Percentiles rank a stretch among this genome's conserved stretches.
Evolutionary conservation across 1,284 basidiomycete species (phyloP).

Genomic region (Phylloporus sp.): DNA sequence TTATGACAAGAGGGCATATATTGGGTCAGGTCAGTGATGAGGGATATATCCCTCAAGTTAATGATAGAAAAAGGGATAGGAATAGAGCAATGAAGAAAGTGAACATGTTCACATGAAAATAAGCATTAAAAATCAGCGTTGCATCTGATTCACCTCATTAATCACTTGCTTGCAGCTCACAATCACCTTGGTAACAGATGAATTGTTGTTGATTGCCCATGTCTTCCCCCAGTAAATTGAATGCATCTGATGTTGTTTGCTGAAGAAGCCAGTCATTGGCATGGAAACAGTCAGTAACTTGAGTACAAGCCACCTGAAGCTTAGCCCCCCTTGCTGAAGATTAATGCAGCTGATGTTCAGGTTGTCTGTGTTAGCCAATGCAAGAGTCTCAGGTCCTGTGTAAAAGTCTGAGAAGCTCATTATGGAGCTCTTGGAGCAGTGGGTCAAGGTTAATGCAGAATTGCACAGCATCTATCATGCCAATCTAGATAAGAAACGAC

Average conservation of each 20-base stretch:
- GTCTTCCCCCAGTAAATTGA: constrained; percentile 73
- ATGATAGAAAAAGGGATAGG: constrained; percentile 5
- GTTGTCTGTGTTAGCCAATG: constrained; percentile 96
- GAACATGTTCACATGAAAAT: too few relatives aligned
- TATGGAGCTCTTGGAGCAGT: constrained; percentile 87
- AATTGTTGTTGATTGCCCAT: constrained; percentile 83
- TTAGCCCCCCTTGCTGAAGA: constrained; percentile 80
- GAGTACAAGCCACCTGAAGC: constrained; percentile 95
- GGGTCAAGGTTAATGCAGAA: constrained; percentile 88
- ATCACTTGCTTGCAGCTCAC: constrained; percentile 91
- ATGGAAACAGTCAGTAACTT: constrained; percentile 93
- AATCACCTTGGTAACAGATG: constrained; percentile 97
- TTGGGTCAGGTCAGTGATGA: not conserved
- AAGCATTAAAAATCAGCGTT: too few relatives aligned
- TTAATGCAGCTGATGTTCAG: constrained; percentile 75
- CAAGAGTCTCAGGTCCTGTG: constrained; percentile 96
- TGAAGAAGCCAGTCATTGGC: constrained; percentile 92
- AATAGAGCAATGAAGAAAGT: not conserved
- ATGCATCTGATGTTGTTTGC: constrained; percentile 73
- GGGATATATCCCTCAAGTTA: constrained; percentile 10
- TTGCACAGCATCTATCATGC: constrained; percentile 96
- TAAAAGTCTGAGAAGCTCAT: constrained; percentile 90
- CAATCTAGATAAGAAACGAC: constrained; percentile 96
- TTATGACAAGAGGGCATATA: constrained; percentile 6
- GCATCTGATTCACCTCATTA: constrained; percentile 87